Evolutionary conservation across 176 grass and related monocot species (phyloP).

Genomic region (Eleusine indica): DNA sequence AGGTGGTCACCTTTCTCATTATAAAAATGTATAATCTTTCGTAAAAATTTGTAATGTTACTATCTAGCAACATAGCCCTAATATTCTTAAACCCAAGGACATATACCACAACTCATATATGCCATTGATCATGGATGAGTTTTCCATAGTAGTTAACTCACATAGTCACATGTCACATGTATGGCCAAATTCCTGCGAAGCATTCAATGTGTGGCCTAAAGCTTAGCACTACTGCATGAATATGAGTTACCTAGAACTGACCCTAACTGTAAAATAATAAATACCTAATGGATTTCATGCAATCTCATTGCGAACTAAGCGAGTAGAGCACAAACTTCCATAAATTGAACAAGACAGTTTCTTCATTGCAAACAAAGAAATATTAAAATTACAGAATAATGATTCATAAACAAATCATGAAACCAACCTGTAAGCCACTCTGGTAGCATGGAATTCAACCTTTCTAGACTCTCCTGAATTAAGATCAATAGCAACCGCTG

Average conservation of each 20-base stretch:
- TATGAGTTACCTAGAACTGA: slow-evolving; percentile 13
- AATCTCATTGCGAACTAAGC: not conserved
- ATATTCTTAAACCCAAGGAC: not conserved
- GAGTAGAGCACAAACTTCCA: slow-evolving; percentile 14
- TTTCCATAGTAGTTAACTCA: not conserved
- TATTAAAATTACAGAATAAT: slow-evolving; percentile 1
- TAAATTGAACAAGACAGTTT: not conserved
- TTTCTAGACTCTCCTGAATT: slow-evolving; percentile 87
- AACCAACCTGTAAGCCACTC: slow-evolving; percentile 97
- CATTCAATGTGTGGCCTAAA: not conserved
- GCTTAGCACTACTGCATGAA: not conserved
- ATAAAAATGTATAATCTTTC: not conserved
- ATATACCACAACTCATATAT: not conserved
- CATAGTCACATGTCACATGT: not conserved
- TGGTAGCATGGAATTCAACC: slow-evolving; percentile 76
- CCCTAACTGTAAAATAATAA: not conserved
- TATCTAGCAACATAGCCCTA: not conserved
- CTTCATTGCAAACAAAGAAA: slow-evolving; percentile 11
- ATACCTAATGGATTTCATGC: not conserved
- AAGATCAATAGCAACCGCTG: slow-evolving; percentile 83
- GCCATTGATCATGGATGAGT: not conserved
- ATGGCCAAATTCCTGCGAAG: not conserved
- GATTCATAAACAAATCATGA: slow-evolving; percentile 30
- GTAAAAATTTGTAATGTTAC: not conserved
- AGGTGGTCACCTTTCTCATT: not conserved